A percentile compares a stretch with the other conserved stretches of the same genome.
phyloP scores from a whole-genome alignment of 768 basidiomycete species.

The Boletus edulis region DNA sequence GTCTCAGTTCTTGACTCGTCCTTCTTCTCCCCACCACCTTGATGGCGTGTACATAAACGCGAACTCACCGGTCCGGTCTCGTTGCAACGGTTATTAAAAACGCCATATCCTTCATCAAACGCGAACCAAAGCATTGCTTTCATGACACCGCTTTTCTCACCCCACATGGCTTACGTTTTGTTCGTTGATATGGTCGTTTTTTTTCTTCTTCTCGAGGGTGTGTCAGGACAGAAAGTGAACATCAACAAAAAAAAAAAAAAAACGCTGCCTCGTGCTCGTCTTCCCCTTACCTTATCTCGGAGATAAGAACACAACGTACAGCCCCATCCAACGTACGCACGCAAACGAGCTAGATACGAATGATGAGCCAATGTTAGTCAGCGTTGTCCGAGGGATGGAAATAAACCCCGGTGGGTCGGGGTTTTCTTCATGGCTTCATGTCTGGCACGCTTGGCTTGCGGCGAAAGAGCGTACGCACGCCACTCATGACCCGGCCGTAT shows the following conservation, averaged over 20 bases:
- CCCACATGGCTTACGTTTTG: neutral
- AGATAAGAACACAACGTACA: neutral
- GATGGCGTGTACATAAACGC: neutral
- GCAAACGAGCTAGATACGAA: too few species aligned
- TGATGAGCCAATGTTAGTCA: neutral
- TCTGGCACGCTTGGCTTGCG: neutral
- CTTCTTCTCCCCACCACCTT: neutral
- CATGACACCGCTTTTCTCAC: constrained; percentile 1
- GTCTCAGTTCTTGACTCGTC: too few species aligned
- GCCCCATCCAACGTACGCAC: neutral
- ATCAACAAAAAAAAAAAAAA: too few species aligned
- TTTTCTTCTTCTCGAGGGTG: too few species aligned
- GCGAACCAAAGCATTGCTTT: too few species aligned
- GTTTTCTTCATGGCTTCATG: neutral
- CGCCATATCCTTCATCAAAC: neutral
- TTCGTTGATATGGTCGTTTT: too few species aligned
- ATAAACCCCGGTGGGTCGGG: neutral
- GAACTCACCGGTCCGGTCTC: neutral
- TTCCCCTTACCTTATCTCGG: constrained; percentile 3
- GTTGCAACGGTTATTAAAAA: constrained; percentile 1
- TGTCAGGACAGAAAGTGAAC: too few species aligned
- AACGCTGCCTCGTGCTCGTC: neutral
- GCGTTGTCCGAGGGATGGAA: neutral
- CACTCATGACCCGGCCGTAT: constrained; percentile 15
- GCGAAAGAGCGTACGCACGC: neutral